Base-by-base conservation (phyloP, 148 eudicot species). In the Rheum nobile region DNA sequence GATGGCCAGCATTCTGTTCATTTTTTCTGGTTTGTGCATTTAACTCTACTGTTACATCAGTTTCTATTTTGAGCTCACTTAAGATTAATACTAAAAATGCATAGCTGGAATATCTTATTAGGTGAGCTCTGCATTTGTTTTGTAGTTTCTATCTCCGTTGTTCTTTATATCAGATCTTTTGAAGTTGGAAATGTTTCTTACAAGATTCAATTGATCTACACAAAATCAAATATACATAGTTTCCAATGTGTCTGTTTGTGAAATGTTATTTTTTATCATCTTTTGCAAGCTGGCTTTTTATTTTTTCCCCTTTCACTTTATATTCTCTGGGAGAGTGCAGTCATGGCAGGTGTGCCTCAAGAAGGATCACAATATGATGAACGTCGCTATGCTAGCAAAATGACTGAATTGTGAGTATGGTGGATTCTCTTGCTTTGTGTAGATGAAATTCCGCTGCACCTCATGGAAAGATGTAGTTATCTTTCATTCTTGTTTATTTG, bases 321-420 rank as follows among this genome's bases (percentile, higher is more conserved):
- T 65, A 34, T 34, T 22, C 21, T 65, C 1, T 19, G 68, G 39
- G 31, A 21, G 73, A n/a, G n/a, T 82, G 74, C 78, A 89, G 86
- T 79, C 80, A 89, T 87, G 91, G 91, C 91, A 67, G 89, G 85
- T 41, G 46, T 19, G 13, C 87, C 87, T 61, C 79, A 89, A n/a
- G 91, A 89, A 82, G 91, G 90, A 22, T 81, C 86, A n/a, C 87
- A 86, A 63, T 89, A 79, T 76, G 91, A 90, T 76, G 80, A 85
- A 35, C 81, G 82, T 26, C 85, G 86, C 35, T 87, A 35, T 79
- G 94, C 87, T 43, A 65, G 80, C 70, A 89, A 84, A 71, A 87
- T 87, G 94, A 84, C 26, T 55, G 91, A 90, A 74, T 17, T 90
- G 95, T 90, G 81, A 83, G 95, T 21, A 14, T n/a, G 19, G 43